Conservation (phyloP, 805 yeast genomes). For the Metschnikowia borealis region DNA sequence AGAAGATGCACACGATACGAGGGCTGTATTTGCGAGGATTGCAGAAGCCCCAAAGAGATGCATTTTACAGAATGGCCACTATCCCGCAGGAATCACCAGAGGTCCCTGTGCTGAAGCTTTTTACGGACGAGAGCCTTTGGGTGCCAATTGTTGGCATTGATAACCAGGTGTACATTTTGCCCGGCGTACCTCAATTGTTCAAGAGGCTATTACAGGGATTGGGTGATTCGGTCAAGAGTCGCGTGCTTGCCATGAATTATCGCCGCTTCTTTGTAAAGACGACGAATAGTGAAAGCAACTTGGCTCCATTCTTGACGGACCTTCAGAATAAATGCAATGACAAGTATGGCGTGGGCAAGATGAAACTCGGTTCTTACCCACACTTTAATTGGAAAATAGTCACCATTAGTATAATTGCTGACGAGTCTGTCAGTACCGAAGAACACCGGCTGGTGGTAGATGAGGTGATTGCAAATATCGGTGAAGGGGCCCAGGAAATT, state of each 20-base stretch:
- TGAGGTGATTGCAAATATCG: constrained; percentile 43
- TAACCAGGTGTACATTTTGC: constrained; percentile 63
- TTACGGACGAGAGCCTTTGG: constrained; percentile 57
- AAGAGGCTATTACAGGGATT: constrained; percentile 46
- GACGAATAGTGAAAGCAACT: constrained; percentile 52
- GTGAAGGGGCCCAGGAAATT: constrained; percentile 53
- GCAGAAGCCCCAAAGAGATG: constrained; percentile 44
- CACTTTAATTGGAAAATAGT: constrained; percentile 61
- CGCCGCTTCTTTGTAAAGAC: constrained; percentile 62
- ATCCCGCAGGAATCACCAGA: constrained; percentile 46
- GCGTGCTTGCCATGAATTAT: constrained; percentile 22
- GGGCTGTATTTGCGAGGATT: constrained; percentile 32
- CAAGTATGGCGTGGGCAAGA: constrained; percentile 26
- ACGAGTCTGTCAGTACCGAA: constrained; percentile 25
- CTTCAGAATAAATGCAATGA: constrained; percentile 44
- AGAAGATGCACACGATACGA: constrained; percentile 52
- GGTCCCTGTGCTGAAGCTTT: constrained; percentile 39
- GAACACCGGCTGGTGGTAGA: constrained; percentile 44
- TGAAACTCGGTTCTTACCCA: constrained; percentile 84
- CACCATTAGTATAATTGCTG: constrained; percentile 74
- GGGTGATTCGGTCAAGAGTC: constrained; percentile 30
- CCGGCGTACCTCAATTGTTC: constrained; percentile 81
- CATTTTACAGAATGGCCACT: constrained; percentile 77
- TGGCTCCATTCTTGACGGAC: constrained; percentile 59
- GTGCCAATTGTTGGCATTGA: constrained; percentile 78